Percentiles rank a stretch among this genome's conserved stretches.
Evolutionary conservation across 176 grass and related monocot genomes (phyloP).

Genomic region (Carex myosuroides): DNA sequence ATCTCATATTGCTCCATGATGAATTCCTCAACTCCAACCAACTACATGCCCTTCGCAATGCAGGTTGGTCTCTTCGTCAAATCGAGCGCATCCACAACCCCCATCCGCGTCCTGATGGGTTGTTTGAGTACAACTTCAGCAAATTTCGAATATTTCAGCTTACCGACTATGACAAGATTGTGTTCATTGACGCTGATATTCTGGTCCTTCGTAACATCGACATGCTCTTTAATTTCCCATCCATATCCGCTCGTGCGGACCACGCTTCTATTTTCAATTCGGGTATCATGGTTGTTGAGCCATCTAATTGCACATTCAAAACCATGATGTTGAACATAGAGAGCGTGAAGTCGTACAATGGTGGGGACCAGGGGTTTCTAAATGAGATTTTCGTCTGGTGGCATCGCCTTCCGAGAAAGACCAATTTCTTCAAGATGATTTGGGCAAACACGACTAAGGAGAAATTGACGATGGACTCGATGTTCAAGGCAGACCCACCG

Average conservation of each 20-base stretch:
- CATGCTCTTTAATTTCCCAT: slow-evolving; percentile 62
- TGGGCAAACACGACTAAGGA: slow-evolving; percentile 54
- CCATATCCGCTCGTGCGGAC: slow-evolving; percentile 62
- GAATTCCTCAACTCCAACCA: slow-evolving; percentile 29
- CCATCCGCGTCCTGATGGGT: slow-evolving; percentile 34
- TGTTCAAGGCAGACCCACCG: slow-evolving; percentile 55
- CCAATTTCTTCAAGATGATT: slow-evolving; percentile 86
- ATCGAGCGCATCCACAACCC: slow-evolving; percentile 85
- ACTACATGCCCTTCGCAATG: slow-evolving; percentile 34
- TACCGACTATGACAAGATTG: slow-evolving; percentile 58
- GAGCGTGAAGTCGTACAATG: slow-evolving; percentile 66
- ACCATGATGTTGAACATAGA: slow-evolving; percentile 34
- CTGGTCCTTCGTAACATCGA: slow-evolving; percentile 73
- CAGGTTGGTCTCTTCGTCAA: slow-evolving; percentile 45
- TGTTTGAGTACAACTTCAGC: slow-evolving; percentile 98
- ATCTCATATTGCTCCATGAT: slow-evolving; percentile 28
- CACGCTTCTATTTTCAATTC: slow-evolving; percentile 68
- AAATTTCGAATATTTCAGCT: slow-evolving; percentile 93
- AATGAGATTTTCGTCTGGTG: slow-evolving; percentile 97
- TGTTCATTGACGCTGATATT: slow-evolving; percentile 92
- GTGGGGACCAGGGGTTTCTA: slow-evolving; percentile 89
- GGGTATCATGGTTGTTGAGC: slow-evolving; percentile 81
- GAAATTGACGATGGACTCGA: slow-evolving; percentile 39
- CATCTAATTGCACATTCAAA: slow-evolving; percentile 67
- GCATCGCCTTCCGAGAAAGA: slow-evolving; percentile 68